Conservation (phyloP, 2,329 filamentous ascomycete genomes). For the Colletotrichum coccodes region DNA sequence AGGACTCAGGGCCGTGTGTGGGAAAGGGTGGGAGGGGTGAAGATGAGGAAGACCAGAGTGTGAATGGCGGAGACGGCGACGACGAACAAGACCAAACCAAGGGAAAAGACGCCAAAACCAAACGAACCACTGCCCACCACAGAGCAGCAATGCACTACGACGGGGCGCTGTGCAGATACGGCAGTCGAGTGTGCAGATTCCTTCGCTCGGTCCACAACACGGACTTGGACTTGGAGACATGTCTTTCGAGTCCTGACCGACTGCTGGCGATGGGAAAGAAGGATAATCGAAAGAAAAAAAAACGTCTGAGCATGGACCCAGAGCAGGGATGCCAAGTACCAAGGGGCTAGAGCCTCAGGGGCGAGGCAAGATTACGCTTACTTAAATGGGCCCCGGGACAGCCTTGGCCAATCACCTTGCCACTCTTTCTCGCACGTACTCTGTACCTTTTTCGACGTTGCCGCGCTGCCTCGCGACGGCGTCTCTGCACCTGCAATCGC, state of each 20-base stretch:
- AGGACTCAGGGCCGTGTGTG: background rate
- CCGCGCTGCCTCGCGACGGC: background rate
- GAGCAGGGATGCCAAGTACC: constrained; percentile 26
- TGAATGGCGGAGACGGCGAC: background rate
- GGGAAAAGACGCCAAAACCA: too few species aligned
- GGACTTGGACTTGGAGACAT: too few species aligned
- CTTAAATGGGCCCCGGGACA: background rate
- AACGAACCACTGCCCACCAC: constrained; percentile 23
- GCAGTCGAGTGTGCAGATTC: too few species aligned
- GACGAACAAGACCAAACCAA: background rate
- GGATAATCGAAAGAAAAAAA: background rate
- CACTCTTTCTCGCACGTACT: background rate
- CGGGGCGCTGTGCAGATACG: background rate
- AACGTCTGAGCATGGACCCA: constrained; percentile 27
- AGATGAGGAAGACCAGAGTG: background rate
- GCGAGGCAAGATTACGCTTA: constrained; percentile 19
- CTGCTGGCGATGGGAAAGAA: background rate
- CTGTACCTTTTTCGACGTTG: background rate
- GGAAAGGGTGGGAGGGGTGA: background rate
- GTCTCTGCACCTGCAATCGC: background rate
- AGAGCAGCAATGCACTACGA: background rate
- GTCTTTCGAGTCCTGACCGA: too few species aligned
- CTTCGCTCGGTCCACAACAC: too few species aligned
- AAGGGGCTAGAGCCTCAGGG: constrained; percentile 26
- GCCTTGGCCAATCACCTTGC: background rate